Evolutionary conservation across 2,329 filamentous ascomycete species (phyloP).

Genomic region (Colletotrichum limetticola): DNA sequence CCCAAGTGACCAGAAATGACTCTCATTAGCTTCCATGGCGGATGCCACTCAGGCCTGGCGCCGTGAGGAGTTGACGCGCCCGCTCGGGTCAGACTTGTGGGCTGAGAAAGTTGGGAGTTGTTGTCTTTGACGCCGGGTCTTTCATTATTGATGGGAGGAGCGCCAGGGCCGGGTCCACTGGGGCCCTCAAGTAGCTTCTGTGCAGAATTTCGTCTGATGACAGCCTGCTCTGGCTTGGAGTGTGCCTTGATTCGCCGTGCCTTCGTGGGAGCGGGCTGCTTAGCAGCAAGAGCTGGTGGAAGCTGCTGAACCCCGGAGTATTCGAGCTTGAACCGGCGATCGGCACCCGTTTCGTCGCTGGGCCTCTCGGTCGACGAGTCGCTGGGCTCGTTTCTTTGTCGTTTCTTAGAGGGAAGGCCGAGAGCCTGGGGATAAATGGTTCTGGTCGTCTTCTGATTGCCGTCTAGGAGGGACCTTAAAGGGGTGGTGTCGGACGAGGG

Average conservation of each 20-base stretch:
- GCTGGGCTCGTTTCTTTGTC: conserved; percentile 43
- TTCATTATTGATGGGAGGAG: background rate
- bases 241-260: conserved; percentile 44
- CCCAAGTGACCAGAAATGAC: conserved; percentile 97
- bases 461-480: conserved; percentile 51
- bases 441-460: conserved; percentile 54
- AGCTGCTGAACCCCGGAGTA: conserved; percentile 83
- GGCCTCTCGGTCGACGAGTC: background rate
- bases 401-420: conserved; percentile 41
- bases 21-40: conserved; percentile 97
- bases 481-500: conserved; percentile 38
- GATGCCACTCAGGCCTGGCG: conserved; percentile 91
- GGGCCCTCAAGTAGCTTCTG: conserved; percentile 50
- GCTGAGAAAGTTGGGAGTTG: background rate
- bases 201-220: conserved; percentile 50
- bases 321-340: conserved; percentile 73
- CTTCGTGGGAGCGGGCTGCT: conserved; percentile 67
- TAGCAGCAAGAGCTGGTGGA: conserved; percentile 81
- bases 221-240: conserved; percentile 56
- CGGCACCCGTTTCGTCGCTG: conserved; percentile 35
- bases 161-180: background rate
- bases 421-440: conserved; percentile 49
- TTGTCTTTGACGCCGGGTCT: background rate
- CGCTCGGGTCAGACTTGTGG: conserved; percentile 47
- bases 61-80: conserved; percentile 40